Evolutionary conservation across 164 flowering plant species (phyloP), one percentile per base, ranked within the genome.

Genomic region (Umbellularia californica): DNA sequence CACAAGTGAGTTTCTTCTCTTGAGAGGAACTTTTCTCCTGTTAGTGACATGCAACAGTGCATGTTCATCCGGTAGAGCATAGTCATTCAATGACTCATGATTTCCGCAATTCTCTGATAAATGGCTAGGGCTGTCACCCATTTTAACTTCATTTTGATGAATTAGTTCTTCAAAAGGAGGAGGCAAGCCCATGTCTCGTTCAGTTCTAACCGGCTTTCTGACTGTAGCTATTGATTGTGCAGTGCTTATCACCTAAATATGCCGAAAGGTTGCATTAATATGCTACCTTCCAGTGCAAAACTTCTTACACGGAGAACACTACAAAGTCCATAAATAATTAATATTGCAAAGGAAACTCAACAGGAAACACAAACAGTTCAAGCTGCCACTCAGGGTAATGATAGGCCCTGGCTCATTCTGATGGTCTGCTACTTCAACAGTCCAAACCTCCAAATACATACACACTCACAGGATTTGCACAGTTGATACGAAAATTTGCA

Each of bases 1-100:
- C 89, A 69, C 78, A 69, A 70, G 71, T 72, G 83, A 79, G 79
- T 81, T 86, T 74, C 79, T 88, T 82, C 88, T 87, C 79, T 73
- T 87, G 22, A 68, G 72, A 15, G 87, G 81, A 55, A 74, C 82
- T 84, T 91, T 96, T 85, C 85, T 87, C 83, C 99, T 87, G 80
- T 80, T 94, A 58, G 99, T 96, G 50, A 96, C 90, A 86, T 88
- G 88, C 85, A 88, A 72, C 78, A 96, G 82, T 63, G 88, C 82
- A 74, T 76, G 77, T 72, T 94, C 89, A 82, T 88, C 87, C 68
- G 97, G 98, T 84, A 90, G 85, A 71, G 64, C 52, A 78, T 82
- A 85, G 58, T 81, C 85, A 69, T 84, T 85, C 17, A 50, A 24
- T 41, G 68, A 73, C 52, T 33, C 76, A 27, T 15, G 75, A 58